Conservation (phyloP, 2,329 filamentous ascomycete genomes). For the Curvularia spicifera region DNA sequence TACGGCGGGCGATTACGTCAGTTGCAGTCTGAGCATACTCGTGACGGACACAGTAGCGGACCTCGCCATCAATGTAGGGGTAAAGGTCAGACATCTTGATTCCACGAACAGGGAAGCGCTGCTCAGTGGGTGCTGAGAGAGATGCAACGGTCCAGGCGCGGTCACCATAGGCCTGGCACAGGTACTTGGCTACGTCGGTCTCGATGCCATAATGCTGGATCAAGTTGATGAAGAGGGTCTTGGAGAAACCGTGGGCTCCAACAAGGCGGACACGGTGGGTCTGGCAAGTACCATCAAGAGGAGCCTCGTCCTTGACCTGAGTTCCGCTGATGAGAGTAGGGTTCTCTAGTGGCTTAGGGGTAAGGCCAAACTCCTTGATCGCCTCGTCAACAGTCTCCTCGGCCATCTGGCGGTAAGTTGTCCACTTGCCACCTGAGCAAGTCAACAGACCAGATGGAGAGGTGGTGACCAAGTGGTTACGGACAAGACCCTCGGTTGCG, state of each 20-base stretch:
- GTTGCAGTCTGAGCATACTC: conserved; percentile 92
- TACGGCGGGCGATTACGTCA: conserved; percentile 85
- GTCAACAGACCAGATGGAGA: conserved; percentile 82
- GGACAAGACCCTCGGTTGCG: conserved; percentile 85
- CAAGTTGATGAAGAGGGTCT: conserved; percentile 91
- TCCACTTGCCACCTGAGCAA: conserved; percentile 90
- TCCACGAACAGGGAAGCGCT: conserved; percentile 82
- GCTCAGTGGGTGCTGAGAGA: conserved; percentile 75
- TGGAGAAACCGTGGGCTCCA: conserved; percentile 85
- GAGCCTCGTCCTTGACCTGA: conserved; percentile 73
- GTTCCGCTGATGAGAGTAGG: conserved; percentile 73
- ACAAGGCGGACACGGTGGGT: conserved; percentile 82
- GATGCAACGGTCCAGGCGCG: conserved; percentile 89
- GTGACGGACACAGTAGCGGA: conserved; percentile 84
- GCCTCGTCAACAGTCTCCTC: conserved; percentile 87
- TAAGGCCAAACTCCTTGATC: conserved; percentile 70
- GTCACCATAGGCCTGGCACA: conserved; percentile 87
- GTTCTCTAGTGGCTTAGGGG: conserved; percentile 62
- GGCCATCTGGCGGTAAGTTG: conserved; percentile 91
- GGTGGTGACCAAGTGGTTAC: conserved; percentile 82
- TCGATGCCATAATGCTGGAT: conserved; percentile 93
- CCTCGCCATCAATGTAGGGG: conserved; percentile 89
- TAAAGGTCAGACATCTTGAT: conserved; percentile 81
- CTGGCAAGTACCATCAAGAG: conserved; percentile 76
- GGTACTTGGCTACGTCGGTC: conserved; percentile 88